Conservation (phyloP, 306 rosid genomes). For the Dryas octopetala region DNA sequence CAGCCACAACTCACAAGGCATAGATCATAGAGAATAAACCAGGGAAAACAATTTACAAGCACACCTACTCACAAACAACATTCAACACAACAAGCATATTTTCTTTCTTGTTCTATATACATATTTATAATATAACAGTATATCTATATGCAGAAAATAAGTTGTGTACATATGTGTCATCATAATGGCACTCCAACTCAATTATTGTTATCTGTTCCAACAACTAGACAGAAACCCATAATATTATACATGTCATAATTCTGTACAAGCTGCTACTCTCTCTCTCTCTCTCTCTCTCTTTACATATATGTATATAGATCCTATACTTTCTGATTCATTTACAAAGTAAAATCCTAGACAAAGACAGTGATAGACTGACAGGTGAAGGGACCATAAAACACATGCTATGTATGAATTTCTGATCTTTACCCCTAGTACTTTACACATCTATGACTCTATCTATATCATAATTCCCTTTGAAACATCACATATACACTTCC, state of each 20-base stretch:
- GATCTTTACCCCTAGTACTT: conserved; percentile 2
- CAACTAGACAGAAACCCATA: conserved; percentile 2
- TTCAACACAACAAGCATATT: no score
- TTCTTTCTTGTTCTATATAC: no score
- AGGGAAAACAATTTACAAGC: no score
- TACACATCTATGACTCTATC: conserved; percentile 7
- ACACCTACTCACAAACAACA: no score
- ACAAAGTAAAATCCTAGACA: not conserved
- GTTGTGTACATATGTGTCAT: not conserved
- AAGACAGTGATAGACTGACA: not conserved
- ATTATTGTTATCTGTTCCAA: not conserved
- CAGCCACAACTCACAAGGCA: no score
- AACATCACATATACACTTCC: no score
- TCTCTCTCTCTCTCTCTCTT: no score
- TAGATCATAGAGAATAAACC: no score
- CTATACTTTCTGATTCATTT: conserved; percentile 8
- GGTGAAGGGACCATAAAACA: not conserved
- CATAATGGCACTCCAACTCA: not conserved
- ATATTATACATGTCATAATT: not conserved
- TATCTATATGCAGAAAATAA: conserved; percentile 13
- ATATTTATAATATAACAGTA: not conserved
- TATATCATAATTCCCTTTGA: not conserved
- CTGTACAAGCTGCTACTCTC: conserved; percentile 8
- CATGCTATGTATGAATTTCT: not conserved
- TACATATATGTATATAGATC: not conserved